Evolutionary conservation across 345 rosid genomes (phyloP).

Genomic region (Barbarea vulgaris): DNA sequence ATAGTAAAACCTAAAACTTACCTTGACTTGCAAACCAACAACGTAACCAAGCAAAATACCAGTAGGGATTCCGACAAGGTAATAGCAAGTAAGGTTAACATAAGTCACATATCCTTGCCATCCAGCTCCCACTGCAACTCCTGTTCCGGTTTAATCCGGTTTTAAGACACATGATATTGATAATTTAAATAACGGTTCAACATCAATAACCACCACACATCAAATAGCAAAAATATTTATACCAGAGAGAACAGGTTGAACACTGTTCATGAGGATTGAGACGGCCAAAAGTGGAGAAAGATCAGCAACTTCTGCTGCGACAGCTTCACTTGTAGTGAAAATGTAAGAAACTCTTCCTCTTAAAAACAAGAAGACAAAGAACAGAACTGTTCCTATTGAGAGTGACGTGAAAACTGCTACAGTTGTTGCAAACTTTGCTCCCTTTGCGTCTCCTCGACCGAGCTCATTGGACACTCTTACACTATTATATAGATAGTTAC

Average conservation of each 20-base stretch:
- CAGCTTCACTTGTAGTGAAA: slow-evolving; percentile 56
- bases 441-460: slow-evolving; percentile 63
- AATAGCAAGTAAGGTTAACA: slow-evolving; percentile 71
- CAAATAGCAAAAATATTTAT: background rate
- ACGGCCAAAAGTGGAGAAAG: slow-evolving; percentile 70
- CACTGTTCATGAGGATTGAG: slow-evolving; percentile 76
- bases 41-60: slow-evolving; percentile 68
- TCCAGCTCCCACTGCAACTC: slow-evolving; percentile 81
- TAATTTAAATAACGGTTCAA: background rate
- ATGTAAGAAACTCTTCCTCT: slow-evolving; percentile 64
- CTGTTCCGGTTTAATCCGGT: slow-evolving; percentile 40
- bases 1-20: slow-evolving; percentile 28
- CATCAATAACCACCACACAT: background rate
- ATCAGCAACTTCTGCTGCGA: slow-evolving; percentile 62
- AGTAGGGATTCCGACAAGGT: slow-evolving; percentile 67
- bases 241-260: slow-evolving; percentile 91
- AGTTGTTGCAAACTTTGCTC: slow-evolving; percentile 58
- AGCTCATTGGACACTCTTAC: slow-evolving; percentile 86
- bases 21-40: slow-evolving; percentile 58
- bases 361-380: slow-evolving; percentile 53
- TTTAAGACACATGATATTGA: background rate
- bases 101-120: slow-evolving; percentile 82
- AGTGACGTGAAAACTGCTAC: slow-evolving; percentile 48
- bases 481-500: slow-evolving; percentile 40
- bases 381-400: slow-evolving; percentile 53